phyloP scores from a whole-genome alignment of 2,329 filamentous ascomycete species.

The Zymoseptoria pseudotritici region DNA sequence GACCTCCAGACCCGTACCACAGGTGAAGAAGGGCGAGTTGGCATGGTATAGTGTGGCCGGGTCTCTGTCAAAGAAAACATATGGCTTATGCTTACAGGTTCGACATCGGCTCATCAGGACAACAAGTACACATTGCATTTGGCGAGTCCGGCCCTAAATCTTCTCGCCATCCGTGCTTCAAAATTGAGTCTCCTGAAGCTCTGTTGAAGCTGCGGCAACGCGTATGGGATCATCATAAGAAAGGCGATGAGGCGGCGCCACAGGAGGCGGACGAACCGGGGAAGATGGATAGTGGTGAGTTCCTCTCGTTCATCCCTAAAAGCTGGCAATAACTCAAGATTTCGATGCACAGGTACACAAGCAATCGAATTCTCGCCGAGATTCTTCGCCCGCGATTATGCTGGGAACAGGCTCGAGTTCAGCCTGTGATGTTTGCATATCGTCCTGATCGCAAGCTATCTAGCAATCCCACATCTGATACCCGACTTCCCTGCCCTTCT shows the following conservation, averaged over 20 bases:
- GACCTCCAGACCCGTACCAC: conserved; percentile 45
- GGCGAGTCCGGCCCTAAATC: conserved; percentile 39
- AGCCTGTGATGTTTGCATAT: conserved; percentile 21
- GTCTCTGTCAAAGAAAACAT: neutral
- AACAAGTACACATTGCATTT: conserved; percentile 47
- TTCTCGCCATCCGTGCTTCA: conserved; percentile 53
- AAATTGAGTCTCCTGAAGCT: conserved; percentile 41
- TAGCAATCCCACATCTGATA: conserved; percentile 20
- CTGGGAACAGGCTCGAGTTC: conserved; percentile 36
- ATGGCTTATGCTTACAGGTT: conserved; percentile 31
- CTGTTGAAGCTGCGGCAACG: conserved; percentile 41
- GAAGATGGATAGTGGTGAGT: conserved; percentile 28
- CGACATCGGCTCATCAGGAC: conserved; percentile 48
- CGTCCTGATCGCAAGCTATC: neutral
- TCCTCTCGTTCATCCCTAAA: neutral
- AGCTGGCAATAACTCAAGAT: conserved; percentile 29
- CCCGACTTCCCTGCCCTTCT: conserved; percentile 13
- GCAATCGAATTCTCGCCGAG: conserved; percentile 54
- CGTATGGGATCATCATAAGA: conserved; percentile 47
- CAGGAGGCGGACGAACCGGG: conserved; percentile 50
- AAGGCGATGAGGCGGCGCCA: conserved; percentile 45
- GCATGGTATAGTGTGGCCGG: conserved; percentile 41
- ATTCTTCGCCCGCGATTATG: conserved; percentile 51
- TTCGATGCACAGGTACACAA: conserved; percentile 35
- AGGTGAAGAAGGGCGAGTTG: conserved; percentile 43